phyloP scores from a whole-genome alignment of 345 rosid species.

The Dipteronia sinensis region DNA sequence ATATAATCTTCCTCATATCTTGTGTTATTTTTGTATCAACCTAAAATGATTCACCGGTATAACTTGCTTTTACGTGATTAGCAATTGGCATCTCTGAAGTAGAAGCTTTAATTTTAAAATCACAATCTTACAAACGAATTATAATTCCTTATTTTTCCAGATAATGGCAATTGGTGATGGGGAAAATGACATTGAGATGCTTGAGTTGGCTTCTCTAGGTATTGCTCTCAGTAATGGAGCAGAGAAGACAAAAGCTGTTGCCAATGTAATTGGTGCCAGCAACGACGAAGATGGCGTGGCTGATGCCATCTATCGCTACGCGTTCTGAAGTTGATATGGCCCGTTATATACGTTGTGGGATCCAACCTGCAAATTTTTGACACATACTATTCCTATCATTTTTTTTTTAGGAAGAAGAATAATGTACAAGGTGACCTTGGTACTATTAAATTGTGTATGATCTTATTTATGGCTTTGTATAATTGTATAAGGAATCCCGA shows the following conservation, averaged over 20 bases:
- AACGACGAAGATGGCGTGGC: constrained; percentile 94
- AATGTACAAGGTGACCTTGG: background rate
- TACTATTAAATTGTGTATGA: background rate
- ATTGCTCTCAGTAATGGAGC: constrained; percentile 83
- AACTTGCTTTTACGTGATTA: background rate
- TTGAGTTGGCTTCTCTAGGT: constrained; percentile 80
- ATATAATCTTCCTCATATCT: background rate
- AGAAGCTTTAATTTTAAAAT: background rate
- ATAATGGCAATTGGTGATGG: constrained; percentile 97
- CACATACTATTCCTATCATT: background rate
- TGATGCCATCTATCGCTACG: constrained; percentile 82
- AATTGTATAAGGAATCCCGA: background rate
- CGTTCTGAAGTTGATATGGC: constrained; percentile 46
- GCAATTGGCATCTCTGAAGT: no score
- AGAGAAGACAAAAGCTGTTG: constrained; percentile 87
- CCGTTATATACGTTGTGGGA: background rate
- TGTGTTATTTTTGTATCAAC: no score
- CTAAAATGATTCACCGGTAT: no score
- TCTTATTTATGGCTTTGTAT: background rate
- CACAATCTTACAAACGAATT: background rate
- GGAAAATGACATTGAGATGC: constrained; percentile 91
- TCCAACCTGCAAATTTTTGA: constrained; percentile 13
- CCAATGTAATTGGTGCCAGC: constrained; percentile 70
- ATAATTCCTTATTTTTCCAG: constrained; percentile 37
- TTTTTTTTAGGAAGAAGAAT: background rate